Evolutionary conservation across 495 filamentous ascomycete genomes (phyloP), one percentile per base, ranked within the genome.

Genomic region (Diplogelasinospora grovesii): DNA sequence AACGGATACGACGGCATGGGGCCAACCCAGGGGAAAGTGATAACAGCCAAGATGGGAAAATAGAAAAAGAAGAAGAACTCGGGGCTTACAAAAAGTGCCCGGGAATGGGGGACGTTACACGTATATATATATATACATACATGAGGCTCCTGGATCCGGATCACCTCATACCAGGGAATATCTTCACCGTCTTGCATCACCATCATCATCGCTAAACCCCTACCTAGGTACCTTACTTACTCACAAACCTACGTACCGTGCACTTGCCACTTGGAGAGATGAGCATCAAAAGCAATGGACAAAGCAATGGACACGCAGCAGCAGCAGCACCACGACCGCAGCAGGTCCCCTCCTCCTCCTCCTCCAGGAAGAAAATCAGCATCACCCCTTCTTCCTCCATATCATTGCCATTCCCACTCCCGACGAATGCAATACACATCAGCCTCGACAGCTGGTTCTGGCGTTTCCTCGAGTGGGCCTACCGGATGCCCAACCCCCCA

Each of bases 391-490:
- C n/a, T n/a, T n/a, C n/a, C n/a, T n/a, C n/a, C n/a, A n/a, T n/a
- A n/a, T n/a, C n/a, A n/a, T n/a, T n/a, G n/a, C n/a, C 27, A 9
- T 26, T 18, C 34, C 39, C 27, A 21, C 21, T 29, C 19, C 20
- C 8, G 22, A 8, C n/a, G n/a, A n/a, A n/a, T n/a, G n/a, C n/a
- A n/a, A n/a, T 50, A 21, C 36, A 26, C 30, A 31, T 47, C 26
- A 28, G 21, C 18, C 50, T 56, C 8, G 29, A 43, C 35, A 44
- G 43, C 46, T 45, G 22, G 16, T 29, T 47, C 26, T 62, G 50
- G 53, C n/a, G n/a, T 18, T 26, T 60, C 30, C 29, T 59, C 45
- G 55, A 61, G 15, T 35, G 43, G 23, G 31, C 61, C 19, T 60
- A 61, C 29, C 31, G 26, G 18, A 35, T 50, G 4, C 55, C 46